Percentiles rank a stretch among this genome's conserved stretches.
Conservation (phyloP, 129 eudicot species). For the carrot (Daucus carota) region DNA sequence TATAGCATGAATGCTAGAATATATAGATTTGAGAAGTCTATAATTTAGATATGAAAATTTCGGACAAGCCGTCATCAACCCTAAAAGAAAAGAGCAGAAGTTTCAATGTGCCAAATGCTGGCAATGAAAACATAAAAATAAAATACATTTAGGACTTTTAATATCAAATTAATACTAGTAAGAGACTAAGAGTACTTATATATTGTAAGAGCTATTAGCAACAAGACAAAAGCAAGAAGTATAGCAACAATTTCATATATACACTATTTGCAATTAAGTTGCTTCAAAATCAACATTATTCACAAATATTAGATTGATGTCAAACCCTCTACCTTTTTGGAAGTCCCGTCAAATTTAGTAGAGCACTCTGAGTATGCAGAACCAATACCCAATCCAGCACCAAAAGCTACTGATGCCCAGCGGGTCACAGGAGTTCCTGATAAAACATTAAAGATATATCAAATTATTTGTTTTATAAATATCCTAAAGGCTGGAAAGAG, state of each 20-base stretch:
- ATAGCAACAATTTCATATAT: background rate
- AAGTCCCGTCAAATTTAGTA: slow-evolving; percentile 40
- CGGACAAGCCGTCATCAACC: background rate
- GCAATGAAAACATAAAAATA: background rate
- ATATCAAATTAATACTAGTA: background rate
- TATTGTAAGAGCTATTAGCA: background rate
- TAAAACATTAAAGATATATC: slow-evolving; percentile 2
- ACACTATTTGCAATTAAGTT: slow-evolving; percentile 1
- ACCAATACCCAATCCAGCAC: slow-evolving; percentile 90
- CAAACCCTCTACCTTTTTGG: slow-evolving; percentile 22
- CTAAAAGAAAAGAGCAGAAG: background rate
- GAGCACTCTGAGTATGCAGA: slow-evolving; percentile 93
- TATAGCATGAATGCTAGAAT: background rate
- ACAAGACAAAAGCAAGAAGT: background rate
- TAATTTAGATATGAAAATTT: no score
- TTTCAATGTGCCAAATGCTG: background rate
- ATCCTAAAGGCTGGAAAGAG: background rate
- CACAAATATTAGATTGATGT: background rate
- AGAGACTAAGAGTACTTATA: background rate
- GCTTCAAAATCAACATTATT: background rate
- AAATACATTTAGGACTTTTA: background rate
- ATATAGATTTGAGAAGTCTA: background rate
- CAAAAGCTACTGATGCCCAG: slow-evolving; percentile 92
- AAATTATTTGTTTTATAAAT: background rate
- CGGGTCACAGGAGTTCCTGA: slow-evolving; percentile 85